A percentile compares a stretch with the other conserved stretches of the same genome.
phyloP scores from a whole-genome alignment of 2,329 filamentous ascomycete genomes.

The Ascochyta fabae region DNA sequence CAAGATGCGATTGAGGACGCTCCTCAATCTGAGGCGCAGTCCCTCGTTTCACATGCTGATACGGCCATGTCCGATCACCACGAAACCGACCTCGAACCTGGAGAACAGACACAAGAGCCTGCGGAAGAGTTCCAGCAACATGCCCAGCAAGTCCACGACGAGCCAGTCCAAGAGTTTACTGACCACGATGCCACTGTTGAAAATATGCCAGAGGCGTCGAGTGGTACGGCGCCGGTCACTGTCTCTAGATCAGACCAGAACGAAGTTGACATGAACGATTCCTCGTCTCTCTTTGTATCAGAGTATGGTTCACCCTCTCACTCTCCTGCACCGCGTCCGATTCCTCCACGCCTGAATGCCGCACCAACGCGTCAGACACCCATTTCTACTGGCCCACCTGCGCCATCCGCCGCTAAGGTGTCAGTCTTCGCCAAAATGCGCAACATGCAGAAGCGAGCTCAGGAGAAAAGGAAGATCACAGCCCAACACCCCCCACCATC shows the following conservation, averaged over 20 bases:
- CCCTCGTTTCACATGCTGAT: not conserved
- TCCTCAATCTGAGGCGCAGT: not conserved
- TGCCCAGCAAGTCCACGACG: not conserved
- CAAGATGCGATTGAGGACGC: constrained; percentile 6
- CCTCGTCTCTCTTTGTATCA: constrained; percentile 24
- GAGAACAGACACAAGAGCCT: too few relatives aligned
- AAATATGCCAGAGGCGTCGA: not conserved
- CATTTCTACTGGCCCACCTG: not conserved
- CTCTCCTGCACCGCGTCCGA: not conserved
- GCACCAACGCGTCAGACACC: not conserved
- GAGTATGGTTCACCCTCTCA: constrained; percentile 9
- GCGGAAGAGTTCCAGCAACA: not conserved
- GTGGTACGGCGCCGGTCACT: not conserved
- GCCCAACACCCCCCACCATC: constrained; percentile 1
- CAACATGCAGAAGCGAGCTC: constrained; percentile 14
- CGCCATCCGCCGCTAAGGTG: not conserved
- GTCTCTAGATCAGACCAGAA: not conserved
- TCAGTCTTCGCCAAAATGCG: constrained; percentile 19
- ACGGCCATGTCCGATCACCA: not conserved
- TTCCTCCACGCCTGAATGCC: not conserved
- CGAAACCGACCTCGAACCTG: not conserved
- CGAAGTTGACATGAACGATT: not conserved
- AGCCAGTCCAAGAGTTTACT: not conserved
- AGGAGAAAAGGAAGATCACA: constrained; percentile 10
- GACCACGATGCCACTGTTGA: not conserved